Percentiles rank a stretch among this genome's conserved stretches.
phyloP scores from a whole-genome alignment of 371 early-diverging fungal species.

The Choanephora cucurbitarum region DNA sequence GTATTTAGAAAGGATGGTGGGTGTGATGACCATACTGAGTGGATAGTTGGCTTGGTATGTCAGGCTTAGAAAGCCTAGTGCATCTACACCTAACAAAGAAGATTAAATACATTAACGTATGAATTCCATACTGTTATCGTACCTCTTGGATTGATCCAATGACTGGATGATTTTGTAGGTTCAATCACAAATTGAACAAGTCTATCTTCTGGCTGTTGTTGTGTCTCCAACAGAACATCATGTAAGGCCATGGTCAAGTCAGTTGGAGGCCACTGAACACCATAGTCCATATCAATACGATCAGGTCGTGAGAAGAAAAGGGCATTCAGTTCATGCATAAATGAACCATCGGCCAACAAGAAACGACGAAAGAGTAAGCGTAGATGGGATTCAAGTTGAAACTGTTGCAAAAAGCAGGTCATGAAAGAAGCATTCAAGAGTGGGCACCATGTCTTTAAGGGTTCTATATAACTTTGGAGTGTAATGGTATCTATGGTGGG shows the following conservation, averaged over 20 bases:
- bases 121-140: no score
- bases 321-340: conserved; percentile 33
- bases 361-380: conserved; percentile 38
- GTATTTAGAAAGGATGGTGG: conserved; percentile 44
- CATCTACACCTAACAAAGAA: conserved; percentile 35
- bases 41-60: conserved; percentile 50
- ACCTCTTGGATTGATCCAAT: not conserved
- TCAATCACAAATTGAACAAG: conserved; percentile 14
- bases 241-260: conserved; percentile 45
- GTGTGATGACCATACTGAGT: conserved; percentile 46
- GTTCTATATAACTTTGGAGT: conserved; percentile 31
- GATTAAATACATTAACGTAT: no score
- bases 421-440: conserved; percentile 50
- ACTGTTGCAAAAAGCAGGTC: conserved; percentile 47
- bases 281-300: conserved; percentile 11
- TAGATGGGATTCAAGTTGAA: conserved; percentile 48
- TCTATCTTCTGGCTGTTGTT: conserved; percentile 16
- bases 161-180: not conserved
- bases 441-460: conserved; percentile 43
- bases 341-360: conserved; percentile 45
- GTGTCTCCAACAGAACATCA: conserved; percentile 41
- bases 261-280: conserved; percentile 49
- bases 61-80: conserved; percentile 55
- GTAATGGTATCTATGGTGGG: conserved; percentile 39
- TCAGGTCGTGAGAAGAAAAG: conserved; percentile 31